Base-by-base conservation (phyloP, 768 basidiomycete species). In the Naganishia onofrii region DNA sequence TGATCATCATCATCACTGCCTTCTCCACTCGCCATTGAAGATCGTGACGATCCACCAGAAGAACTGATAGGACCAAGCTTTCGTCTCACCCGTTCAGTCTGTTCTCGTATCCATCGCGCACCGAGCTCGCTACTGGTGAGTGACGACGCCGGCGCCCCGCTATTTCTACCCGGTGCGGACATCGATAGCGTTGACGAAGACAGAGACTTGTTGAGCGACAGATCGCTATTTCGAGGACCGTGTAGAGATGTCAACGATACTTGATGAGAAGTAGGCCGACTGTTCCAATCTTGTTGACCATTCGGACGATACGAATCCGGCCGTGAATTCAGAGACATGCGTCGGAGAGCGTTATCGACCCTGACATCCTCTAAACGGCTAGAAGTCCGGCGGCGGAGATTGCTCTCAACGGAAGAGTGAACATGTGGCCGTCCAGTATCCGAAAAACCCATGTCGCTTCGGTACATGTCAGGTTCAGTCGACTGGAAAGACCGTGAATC, bases 21-120 rank as follows among this genome's bases (percentile, higher is more conserved):
- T 26, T 51, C 56, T 15, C 52, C 56, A 52, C 48, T 53, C 2
- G 51, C 46, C 19, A 36, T 2, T 2, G 38, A 63, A 28, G 60
- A 63, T 29, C 38, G 60, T 21, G 42, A 63, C 28, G 60, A 63
- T 26, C 60, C 29, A 13, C 57, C 57, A 12, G 38, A 26, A 44
- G 60, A 63, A 15, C 36, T 42, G 19, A 42, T 26, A 8, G 70
- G 57, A 2, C 60, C 73, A 83, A 86, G 86, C 23, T 85, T 84
- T 54, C 86, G 85, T 60, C 88, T 63, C 13, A 42, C 60, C 28
- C 60, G 60, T 44, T 63, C 60, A 4, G 60, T 90, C 79, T 95
- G 92, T 74, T 93, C 91, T 42, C 86, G 85, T 53, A 95, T 79
- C 92, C 92, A 94, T 31, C 88, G 86, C 8, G 86, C 87, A 0